Evolutionary conservation across 2,329 filamentous ascomycete genomes (phyloP).

Genomic region (Cordyceps fumosorosea): DNA sequence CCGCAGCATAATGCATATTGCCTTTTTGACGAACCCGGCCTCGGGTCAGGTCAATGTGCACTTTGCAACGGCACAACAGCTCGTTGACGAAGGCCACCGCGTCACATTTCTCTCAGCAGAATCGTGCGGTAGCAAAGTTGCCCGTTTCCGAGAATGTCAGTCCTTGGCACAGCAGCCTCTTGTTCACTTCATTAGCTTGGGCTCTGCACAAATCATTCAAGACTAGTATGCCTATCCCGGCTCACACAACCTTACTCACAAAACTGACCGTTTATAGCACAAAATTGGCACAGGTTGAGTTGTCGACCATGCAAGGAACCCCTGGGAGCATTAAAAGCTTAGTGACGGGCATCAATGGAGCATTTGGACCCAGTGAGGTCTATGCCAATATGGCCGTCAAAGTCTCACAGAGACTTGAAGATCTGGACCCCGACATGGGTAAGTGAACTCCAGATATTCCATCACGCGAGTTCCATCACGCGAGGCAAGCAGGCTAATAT

Average conservation of each 20-base stretch:
- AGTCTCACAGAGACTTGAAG: neutral
- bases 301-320: neutral
- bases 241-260: neutral
- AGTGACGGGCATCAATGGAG: slow-evolving; percentile 2
- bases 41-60: slow-evolving; percentile 2
- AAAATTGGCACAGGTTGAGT: neutral
- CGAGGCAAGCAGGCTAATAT: neutral
- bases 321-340: neutral
- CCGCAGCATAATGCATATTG: neutral
- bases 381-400: neutral
- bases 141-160: neutral
- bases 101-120: slow-evolving; percentile 6
- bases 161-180: neutral
- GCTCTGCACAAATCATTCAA: slow-evolving; percentile 2
- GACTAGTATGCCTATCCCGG: neutral
- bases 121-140: neutral
- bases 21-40: slow-evolving; percentile 2
- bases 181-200: slow-evolving; percentile 3
- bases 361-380: neutral
- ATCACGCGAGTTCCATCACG: no score
- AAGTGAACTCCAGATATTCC: neutral
- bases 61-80: neutral
- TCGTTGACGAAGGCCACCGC: neutral
- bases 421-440: slow-evolving; percentile 1
- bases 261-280: neutral